These are phyloP conservation scores for Crassisporium funariophilum DNA, from an alignment of 768 basidiomycete species.

Conservation along the genomic window DNA sequence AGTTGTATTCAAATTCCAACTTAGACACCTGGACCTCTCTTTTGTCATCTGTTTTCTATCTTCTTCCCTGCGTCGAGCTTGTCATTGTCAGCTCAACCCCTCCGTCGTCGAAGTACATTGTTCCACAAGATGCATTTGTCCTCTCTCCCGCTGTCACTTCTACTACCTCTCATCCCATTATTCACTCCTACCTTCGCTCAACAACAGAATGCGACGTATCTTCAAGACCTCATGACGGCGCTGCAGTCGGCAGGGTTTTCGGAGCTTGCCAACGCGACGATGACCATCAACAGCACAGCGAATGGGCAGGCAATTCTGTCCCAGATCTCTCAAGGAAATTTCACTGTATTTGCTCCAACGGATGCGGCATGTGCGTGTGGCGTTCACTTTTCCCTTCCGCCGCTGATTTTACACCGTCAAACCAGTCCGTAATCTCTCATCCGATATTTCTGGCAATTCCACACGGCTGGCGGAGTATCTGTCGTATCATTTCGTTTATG, in stretches of 20 bases:
- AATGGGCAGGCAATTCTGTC: constrained; percentile 46
- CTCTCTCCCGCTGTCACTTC: constrained; percentile 7
- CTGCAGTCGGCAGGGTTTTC: constrained; percentile 44
- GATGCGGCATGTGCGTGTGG: constrained; percentile 52
- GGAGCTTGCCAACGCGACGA: constrained; percentile 39
- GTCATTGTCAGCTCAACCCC: background rate
- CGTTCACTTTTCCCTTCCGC: constrained; percentile 1
- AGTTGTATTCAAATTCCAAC: background rate
- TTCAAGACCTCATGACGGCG: constrained; percentile 36
- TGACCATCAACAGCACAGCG: constrained; percentile 44
- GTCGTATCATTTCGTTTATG: constrained; percentile 59
- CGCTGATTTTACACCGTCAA: constrained; percentile 15
- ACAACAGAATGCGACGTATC: constrained; percentile 17
- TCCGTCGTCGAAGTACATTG: too few relatives aligned
- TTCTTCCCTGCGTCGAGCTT: background rate
- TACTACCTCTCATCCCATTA: constrained; percentile 15
- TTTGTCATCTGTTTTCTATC: background rate
- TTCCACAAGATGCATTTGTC: too few relatives aligned
- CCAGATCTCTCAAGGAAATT: constrained; percentile 43
- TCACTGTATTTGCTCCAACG: constrained; percentile 59
- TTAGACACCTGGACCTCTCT: background rate
- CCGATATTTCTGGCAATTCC: constrained; percentile 19
- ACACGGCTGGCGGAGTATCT: constrained; percentile 46
- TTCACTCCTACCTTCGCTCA: constrained; percentile 18
- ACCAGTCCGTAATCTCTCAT: constrained; percentile 33